A percentile compares a stretch with the other conserved stretches of the same genome.
phyloP scores from a whole-genome alignment of 805 yeast species.

The Barnettozyma vustinii region DNA sequence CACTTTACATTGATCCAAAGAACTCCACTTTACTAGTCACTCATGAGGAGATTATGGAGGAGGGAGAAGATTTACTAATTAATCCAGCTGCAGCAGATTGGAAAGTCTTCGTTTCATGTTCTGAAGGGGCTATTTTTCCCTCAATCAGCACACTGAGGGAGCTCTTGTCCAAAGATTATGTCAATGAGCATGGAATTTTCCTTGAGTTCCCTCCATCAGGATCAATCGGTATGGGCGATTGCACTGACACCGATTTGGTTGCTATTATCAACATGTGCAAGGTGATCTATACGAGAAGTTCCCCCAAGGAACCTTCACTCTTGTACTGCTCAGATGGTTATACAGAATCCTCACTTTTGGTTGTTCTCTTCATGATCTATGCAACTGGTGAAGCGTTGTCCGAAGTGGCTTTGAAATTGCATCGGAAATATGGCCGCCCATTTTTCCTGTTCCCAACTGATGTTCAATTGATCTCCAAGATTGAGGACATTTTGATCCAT shows the following conservation, averaged over 20 bases:
- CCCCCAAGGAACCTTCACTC: slow-evolving; percentile 34
- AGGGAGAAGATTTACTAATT: slow-evolving; percentile 28
- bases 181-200: slow-evolving; percentile 19
- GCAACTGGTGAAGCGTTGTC: slow-evolving; percentile 54
- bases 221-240: slow-evolving; percentile 68
- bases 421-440: slow-evolving; percentile 63
- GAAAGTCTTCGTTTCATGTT: slow-evolving; percentile 53
- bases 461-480: slow-evolving; percentile 54
- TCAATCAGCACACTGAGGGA: slow-evolving; percentile 31
- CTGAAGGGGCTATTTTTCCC: slow-evolving; percentile 55
- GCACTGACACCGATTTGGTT: slow-evolving; percentile 53
- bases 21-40: slow-evolving; percentile 45
- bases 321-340: slow-evolving; percentile 87
- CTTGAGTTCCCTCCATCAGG: slow-evolving; percentile 85
- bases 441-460: slow-evolving; percentile 81
- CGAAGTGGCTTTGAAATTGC: slow-evolving; percentile 62
- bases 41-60: slow-evolving; percentile 23
- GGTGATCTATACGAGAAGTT: slow-evolving; percentile 44
- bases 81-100: slow-evolving; percentile 50
- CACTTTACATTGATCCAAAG: slow-evolving; percentile 43
- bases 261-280: slow-evolving; percentile 68
- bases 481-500: slow-evolving; percentile 55
- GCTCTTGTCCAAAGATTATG: slow-evolving; percentile 15
- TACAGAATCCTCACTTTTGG: slow-evolving; percentile 80
- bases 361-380: slow-evolving; percentile 67